These are phyloP conservation scores for Gossypium trilobum DNA, from an alignment of 441 rosid genomes.

Conservation along the genomic window DNA sequence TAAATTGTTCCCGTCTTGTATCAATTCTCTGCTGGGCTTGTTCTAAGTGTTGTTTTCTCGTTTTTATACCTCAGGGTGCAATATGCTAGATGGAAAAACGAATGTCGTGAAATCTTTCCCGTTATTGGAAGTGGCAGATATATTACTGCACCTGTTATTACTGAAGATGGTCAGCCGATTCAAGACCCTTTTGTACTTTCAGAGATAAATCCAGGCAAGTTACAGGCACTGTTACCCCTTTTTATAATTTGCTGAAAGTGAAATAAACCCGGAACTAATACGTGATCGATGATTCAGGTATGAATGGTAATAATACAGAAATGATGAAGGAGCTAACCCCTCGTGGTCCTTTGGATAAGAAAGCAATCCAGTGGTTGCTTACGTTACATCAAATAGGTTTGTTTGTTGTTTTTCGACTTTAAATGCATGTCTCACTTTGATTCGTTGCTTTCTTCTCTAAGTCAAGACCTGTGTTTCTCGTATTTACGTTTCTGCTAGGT, in stretches of 20 bases:
- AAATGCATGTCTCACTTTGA: neutral
- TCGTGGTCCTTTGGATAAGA: slow-evolving; percentile 58
- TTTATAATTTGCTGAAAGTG: slow-evolving; percentile 2
- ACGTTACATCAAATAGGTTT: slow-evolving; percentile 91
- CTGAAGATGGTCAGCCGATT: slow-evolving; percentile 71
- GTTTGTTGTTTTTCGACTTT: slow-evolving; percentile 9
- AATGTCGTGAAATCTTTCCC: slow-evolving; percentile 62
- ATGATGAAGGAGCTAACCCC: slow-evolving; percentile 42
- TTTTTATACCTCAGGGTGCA: slow-evolving; percentile 39
- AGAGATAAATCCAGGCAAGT: slow-evolving; percentile 47
- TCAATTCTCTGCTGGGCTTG: slow-evolving; percentile 11
- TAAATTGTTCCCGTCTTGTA: slow-evolving; percentile 6
- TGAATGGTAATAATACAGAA: slow-evolving; percentile 32
- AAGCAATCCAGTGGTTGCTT: slow-evolving; percentile 77
- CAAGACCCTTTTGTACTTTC: slow-evolving; percentile 65
- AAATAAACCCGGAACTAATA: slow-evolving; percentile 14
- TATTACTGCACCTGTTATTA: slow-evolving; percentile 78
- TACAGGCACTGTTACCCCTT: slow-evolving; percentile 13
- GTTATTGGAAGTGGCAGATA: slow-evolving; percentile 80
- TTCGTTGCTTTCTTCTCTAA: slow-evolving; percentile 2
- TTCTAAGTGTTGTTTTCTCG: slow-evolving; percentile 9
- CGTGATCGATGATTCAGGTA: slow-evolving; percentile 25
- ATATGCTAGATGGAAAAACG: slow-evolving; percentile 73
- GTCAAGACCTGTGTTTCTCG: neutral
- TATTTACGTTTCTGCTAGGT: slow-evolving; percentile 34